Conservation (phyloP, 768 basidiomycete genomes). For the Calvatia gigantea region DNA sequence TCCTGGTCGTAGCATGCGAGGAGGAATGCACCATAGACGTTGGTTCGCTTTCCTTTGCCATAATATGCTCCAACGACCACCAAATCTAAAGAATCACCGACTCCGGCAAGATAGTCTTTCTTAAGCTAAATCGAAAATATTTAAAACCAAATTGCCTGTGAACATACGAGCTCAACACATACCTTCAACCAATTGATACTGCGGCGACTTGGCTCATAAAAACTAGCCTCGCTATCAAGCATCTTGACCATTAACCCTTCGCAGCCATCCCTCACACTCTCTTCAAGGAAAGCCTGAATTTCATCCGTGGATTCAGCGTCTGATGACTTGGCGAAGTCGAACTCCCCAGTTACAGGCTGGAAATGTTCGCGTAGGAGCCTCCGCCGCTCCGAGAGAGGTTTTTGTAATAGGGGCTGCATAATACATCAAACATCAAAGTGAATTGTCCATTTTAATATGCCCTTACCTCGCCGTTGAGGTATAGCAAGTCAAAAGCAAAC, state of each 20-base stretch:
- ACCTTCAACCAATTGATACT: constrained; percentile 99
- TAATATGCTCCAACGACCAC: constrained; percentile 98
- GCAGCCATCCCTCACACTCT: constrained; percentile 96
- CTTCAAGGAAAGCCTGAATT: constrained; percentile 91
- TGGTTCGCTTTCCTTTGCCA: constrained; percentile 96
- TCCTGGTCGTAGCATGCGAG: constrained; percentile 96
- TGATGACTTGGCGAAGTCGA: constrained; percentile 88
- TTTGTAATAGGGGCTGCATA: constrained; percentile 75
- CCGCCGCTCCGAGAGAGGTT: constrained; percentile 71
- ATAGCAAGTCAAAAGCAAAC: constrained; percentile 96
- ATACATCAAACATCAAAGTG: not conserved
- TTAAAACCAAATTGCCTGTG: constrained; percentile 2
- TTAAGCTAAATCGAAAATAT: constrained; percentile 63
- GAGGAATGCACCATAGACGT: constrained; percentile 96
- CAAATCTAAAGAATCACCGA: constrained; percentile 95
- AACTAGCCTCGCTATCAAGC: constrained; percentile 88
- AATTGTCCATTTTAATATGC: not conserved
- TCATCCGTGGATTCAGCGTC: constrained; percentile 90
- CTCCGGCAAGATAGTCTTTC: constrained; percentile 95
- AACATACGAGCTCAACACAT: constrained; percentile 3
- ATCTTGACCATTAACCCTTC: constrained; percentile 99
- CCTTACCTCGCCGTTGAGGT: constrained; percentile 90
- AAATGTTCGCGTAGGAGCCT: constrained; percentile 78
- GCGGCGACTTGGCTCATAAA: constrained; percentile 92
- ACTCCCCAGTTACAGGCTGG: constrained; percentile 79